Evolutionary conservation across 148 eudicot species (phyloP).

Genomic region (Chenopodium album): DNA sequence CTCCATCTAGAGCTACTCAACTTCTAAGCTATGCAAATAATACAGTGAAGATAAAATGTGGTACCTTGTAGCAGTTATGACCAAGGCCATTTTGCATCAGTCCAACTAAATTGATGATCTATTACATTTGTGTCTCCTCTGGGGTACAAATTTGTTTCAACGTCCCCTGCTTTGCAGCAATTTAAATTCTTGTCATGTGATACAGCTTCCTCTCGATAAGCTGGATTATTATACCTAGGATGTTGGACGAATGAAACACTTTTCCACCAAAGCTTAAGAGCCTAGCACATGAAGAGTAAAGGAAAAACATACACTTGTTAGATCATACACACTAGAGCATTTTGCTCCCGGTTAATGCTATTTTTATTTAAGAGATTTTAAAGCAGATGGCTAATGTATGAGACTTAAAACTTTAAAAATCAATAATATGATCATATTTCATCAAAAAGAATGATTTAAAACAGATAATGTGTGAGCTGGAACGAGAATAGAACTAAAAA

Average conservation of each 20-base stretch:
- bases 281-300: constrained; percentile 40
- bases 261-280: constrained; percentile 95
- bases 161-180: constrained; percentile 30
- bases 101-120: constrained; percentile 60
- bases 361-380: no score
- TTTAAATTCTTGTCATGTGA: constrained; percentile 50
- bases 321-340: no score
- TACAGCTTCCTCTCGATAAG: constrained; percentile 65
- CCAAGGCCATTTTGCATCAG: constrained; percentile 96
- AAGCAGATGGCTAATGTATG: no score
- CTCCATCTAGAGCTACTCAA: background rate
- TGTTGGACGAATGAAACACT: constrained; percentile 70
- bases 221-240: constrained; percentile 65
- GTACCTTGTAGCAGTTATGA: constrained; percentile 28
- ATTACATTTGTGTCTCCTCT: constrained; percentile 7
- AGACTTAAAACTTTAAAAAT: no score
- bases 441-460: background rate
- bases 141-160: constrained; percentile 22
- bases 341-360: no score
- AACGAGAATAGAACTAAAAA: background rate
- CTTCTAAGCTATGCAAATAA: background rate
- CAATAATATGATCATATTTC: background rate
- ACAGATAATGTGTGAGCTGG: background rate
- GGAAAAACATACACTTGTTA: background rate
- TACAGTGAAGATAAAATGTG: background rate